Evolutionary conservation across 768 basidiomycete genomes (phyloP), one percentile per base, ranked within the genome.

Genomic region (Clitopilus hobsonii): DNA sequence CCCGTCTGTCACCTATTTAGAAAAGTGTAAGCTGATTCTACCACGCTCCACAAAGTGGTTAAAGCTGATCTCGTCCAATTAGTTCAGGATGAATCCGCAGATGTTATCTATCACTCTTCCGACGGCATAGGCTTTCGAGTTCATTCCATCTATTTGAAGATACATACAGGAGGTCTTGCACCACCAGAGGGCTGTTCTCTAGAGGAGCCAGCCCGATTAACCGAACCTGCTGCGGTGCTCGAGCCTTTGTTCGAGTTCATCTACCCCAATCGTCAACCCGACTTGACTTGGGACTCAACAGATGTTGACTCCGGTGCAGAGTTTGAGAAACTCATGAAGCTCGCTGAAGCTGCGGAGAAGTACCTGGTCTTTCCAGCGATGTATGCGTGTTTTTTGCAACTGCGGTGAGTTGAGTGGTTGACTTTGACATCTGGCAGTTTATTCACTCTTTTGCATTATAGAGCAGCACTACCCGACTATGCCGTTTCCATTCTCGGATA

Each of bases 301-400:
- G n/a, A 36, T 10, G 51, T 70, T 29, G 54, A 63, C 6, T 20
- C 8, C 4, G 48, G 54, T 5, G 48, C 59, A 16, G 53, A 51
- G 3, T 65, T 67, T 27, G 51, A 49, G 1, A 38, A 54, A 1
- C 51, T 71, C n/a, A 54, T 45, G 0, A 38, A 54, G 5, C 48
- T 71, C 8, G 67, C 67, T 1, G 68, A 69, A 49, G 69, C 69
- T 4, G 67, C 65, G 32, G 69, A 70, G 51, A 70, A 71, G 52
- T 71, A 71, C 36, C 63, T 69, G 52, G 65, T 69, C 0, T 69
- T 62, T 51, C 54, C 61, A 18, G 63, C 63, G 0, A 67, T 68
- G 55, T 59, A 63, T 30, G 53, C 65, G 14, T 70, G 69, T 52
- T 28, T 58, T 6, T 49, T 66, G 7, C 64, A 59, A 20, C 65